Evolutionary conservation across 495 filamentous ascomycete species (phyloP).

Genomic region (Amphirosellinia nigrospora): DNA sequence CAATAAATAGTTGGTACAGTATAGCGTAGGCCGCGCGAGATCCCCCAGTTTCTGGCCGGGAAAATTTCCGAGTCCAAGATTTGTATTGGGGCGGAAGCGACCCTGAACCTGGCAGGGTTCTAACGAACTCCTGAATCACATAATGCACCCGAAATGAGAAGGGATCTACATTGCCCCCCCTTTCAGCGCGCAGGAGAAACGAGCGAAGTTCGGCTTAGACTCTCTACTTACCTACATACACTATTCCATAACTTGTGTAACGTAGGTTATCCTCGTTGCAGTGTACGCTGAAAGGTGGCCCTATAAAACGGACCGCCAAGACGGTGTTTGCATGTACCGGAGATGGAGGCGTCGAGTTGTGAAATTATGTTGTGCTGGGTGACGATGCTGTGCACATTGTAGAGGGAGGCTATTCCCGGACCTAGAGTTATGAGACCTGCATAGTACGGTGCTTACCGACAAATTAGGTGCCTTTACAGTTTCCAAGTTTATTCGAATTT

Average conservation of each 20-base stretch:
- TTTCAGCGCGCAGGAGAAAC: not conserved
- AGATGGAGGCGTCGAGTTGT: not conserved
- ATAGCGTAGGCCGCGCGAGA: not conserved
- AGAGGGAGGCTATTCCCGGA: not conserved
- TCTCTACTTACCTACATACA: too few relatives aligned
- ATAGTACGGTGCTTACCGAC: not conserved
- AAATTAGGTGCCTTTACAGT: not conserved
- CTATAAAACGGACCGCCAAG: conserved; percentile 3
- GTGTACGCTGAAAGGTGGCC: not conserved
- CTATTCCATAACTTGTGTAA: conserved; percentile 9
- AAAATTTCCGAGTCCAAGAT: conserved; percentile 14
- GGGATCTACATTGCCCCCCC: conserved; percentile 4
- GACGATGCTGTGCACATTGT: not conserved
- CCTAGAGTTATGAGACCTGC: not conserved
- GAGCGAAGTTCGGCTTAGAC: not conserved
- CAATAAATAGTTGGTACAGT: conserved; percentile 9
- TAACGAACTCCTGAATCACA: not conserved
- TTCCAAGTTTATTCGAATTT: not conserved
- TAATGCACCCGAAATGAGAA: conserved; percentile 8
- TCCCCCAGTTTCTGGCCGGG: conserved; percentile 1
- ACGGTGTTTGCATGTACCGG: not conserved
- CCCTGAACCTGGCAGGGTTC: conserved; percentile 7
- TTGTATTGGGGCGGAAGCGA: conserved; percentile 12
- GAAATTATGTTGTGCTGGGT: not conserved
- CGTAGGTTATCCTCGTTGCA: not conserved